These are phyloP conservation scores for Nigrograna mackinnonii DNA, from an alignment of 2,329 filamentous ascomycete species.

Conservation along the genomic window DNA sequence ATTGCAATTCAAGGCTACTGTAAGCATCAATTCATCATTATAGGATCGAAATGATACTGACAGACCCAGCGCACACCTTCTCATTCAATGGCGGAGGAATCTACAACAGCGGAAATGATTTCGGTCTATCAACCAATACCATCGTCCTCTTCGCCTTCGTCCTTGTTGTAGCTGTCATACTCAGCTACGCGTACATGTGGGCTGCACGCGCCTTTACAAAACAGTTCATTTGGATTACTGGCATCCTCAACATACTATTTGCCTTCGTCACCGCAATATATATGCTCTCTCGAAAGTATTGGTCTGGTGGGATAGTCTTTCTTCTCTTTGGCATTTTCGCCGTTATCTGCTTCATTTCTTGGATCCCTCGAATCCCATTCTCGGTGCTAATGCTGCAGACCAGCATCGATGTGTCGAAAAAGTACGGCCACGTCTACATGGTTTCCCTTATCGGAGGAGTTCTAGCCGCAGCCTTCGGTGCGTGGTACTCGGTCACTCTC, in stretches of 20 bases:
- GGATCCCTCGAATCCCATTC: constrained; percentile 91
- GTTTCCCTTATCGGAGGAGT: constrained; percentile 85
- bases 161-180: constrained; percentile 70
- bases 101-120: constrained; percentile 69
- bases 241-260: constrained; percentile 83
- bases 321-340: constrained; percentile 80
- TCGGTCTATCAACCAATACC: constrained; percentile 78
- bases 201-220: constrained; percentile 79
- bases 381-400: constrained; percentile 88
- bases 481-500: constrained; percentile 85
- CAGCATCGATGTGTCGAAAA: constrained; percentile 81
- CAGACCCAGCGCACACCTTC: constrained; percentile 55
- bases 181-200: constrained; percentile 79
- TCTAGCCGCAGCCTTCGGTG: constrained; percentile 73
- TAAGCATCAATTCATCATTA: too few species aligned
- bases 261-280: constrained; percentile 86
- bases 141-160: constrained; percentile 83
- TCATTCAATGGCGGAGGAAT: constrained; percentile 72
- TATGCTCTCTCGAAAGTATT: constrained; percentile 78
- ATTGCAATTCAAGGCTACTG: constrained; percentile 75
- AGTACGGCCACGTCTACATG: constrained; percentile 82
- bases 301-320: constrained; percentile 85
- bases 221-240: constrained; percentile 83
- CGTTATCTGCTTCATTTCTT: constrained; percentile 81
- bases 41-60: too few species aligned